These are phyloP conservation scores for Arctium lappa DNA, from an alignment of 129 eudicot genomes.

Conservation along the genomic window DNA sequence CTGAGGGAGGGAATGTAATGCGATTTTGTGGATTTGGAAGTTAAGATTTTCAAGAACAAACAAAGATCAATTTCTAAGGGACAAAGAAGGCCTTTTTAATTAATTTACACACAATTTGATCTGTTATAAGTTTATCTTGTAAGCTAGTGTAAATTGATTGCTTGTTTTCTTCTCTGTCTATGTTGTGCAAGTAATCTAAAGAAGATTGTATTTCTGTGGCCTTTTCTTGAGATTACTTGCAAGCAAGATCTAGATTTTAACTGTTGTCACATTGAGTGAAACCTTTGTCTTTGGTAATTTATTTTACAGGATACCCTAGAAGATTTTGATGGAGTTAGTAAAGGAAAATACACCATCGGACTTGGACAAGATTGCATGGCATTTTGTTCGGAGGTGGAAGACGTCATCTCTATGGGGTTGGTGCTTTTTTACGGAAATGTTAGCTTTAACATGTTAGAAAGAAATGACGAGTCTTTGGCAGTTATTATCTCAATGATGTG, in stretches of 20 bases:
- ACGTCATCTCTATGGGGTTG: slow-evolving; percentile 94
- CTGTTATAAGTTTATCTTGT: slow-evolving; percentile 11
- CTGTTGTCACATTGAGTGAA: background rate
- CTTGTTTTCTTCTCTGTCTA: background rate
- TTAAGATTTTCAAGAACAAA: background rate
- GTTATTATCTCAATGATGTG: background rate
- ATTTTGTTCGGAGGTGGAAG: slow-evolving; percentile 92
- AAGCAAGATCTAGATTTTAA: slow-evolving; percentile 1
- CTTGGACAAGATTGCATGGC: slow-evolving; percentile 98
- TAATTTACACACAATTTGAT: background rate
- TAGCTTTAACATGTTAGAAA: background rate
- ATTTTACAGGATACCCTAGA: slow-evolving; percentile 57
- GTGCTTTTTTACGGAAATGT: background rate
- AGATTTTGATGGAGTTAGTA: slow-evolving; percentile 85
- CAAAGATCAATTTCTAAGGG: background rate
- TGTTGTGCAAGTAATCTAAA: slow-evolving; percentile 12
- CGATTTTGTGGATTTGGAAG: background rate
- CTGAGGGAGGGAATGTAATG: background rate
- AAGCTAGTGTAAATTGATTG: background rate
- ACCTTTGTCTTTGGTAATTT: background rate
- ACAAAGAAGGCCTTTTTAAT: background rate
- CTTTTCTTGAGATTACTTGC: slow-evolving; percentile 3
- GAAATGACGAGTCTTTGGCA: background rate
- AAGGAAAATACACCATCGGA: slow-evolving; percentile 93
- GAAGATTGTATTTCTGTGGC: background rate